Base-by-base conservation (phyloP, 768 basidiomycete species). In the Tylopilus balloui region DNA sequence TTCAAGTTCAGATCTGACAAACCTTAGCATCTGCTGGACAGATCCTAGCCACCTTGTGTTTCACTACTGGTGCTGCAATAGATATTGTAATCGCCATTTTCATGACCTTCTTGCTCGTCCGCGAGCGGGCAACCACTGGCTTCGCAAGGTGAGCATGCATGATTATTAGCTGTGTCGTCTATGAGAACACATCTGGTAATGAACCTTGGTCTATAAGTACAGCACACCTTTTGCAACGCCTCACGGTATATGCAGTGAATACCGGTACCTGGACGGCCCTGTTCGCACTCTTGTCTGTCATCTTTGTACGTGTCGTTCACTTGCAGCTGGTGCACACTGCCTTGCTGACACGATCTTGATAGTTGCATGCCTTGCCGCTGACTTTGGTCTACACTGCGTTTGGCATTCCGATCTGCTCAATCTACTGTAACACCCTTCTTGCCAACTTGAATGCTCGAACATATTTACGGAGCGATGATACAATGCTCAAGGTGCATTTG, bases 191-290 rank as follows among this genome's bases (percentile, higher is more conserved):
- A 19, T 27, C 27, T 28, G 1, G 38, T 20, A 20, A 24, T 44
- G n/a, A 43, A 17, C 21, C 2, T 14, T 20, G 21, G 10, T 27
- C 13, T 5, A 28, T n/a, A 35, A 58, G 57, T 0, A 51, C 49
- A 14, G 32, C 20, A 2, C 28, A 45, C 11, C 2, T 59, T n/a
- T 41, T 58, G 5, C 49, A 49, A 32, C 50, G 49, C 15, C 46
- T 59, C 6, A 41, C 3, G 0, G 7, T 59, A 6, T 55, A 55
- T 23, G 40, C 50, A 1, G 40, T 50, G 8, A 44, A 47, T 17
- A 45, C 50, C 4, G 71, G 78, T 1, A 72, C 79, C 11, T 76
- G 75, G 13, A 71, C 79, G 14, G 80, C 83, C 52, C 76, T 76
- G 0, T 63, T 58, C 4, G 66, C 73, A 6, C 78, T 81, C 61